These are phyloP conservation scores for Ophiostoma fasciatum DNA, from an alignment of 2,329 filamentous ascomycete species.

Conservation along the genomic window DNA sequence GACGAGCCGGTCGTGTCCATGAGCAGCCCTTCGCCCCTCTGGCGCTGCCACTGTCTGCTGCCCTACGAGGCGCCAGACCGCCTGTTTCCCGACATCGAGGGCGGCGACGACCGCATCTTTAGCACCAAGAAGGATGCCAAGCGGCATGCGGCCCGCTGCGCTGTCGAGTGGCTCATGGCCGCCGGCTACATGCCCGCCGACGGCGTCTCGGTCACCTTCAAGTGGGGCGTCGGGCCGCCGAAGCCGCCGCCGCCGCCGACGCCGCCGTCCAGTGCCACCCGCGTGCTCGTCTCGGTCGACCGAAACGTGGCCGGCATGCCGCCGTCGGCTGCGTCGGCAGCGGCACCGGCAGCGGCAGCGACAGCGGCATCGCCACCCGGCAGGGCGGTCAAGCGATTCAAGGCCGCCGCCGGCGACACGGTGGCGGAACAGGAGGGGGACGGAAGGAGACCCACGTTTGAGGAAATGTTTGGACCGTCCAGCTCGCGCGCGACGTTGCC, in stretches of 20 bases:
- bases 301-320: too few species aligned
- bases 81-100: conserved; percentile 13
- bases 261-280: too few species aligned
- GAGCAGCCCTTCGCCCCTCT: conserved; percentile 9
- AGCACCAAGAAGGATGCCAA: conserved; percentile 37
- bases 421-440: too few species aligned
- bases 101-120: conserved; percentile 19
- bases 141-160: conserved; percentile 35
- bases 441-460: too few species aligned
- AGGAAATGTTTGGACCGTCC: too few species aligned
- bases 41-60: conserved; percentile 16
- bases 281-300: too few species aligned
- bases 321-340: too few species aligned
- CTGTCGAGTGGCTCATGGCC: conserved; percentile 25
- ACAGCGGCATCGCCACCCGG: too few species aligned
- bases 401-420: too few species aligned
- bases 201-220: conserved; percentile 11
- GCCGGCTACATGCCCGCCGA: conserved; percentile 16
- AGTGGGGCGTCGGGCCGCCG: background rate
- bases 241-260: background rate
- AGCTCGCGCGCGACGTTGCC: too few species aligned
- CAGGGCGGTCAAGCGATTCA: too few species aligned
- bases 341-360: too few species aligned
- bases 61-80: conserved; percentile 12
- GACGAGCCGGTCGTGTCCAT: conserved; percentile 9